Conservation (phyloP, 805 yeast genomes). For the Candida peoriensis region DNA sequence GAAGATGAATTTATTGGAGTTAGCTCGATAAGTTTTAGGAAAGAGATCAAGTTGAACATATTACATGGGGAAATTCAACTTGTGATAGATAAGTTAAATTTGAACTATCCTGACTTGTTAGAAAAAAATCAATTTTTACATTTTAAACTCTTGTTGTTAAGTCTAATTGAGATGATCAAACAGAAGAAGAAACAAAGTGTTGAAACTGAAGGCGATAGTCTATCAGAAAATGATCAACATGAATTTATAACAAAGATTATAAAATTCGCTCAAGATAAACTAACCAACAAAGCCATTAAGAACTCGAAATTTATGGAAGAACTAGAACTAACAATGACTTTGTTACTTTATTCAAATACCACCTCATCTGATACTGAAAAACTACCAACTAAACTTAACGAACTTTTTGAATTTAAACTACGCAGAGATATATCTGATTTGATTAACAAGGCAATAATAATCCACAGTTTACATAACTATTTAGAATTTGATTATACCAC, state of each 20-base stretch:
- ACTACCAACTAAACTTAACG: slow-evolving; percentile 50
- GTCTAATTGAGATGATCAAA: slow-evolving; percentile 77
- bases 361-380: slow-evolving; percentile 14
- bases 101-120: slow-evolving; percentile 57
- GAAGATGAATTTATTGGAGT: slow-evolving; percentile 41
- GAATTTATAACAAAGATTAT: slow-evolving; percentile 50
- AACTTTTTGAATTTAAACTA: slow-evolving; percentile 52
- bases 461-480: slow-evolving; percentile 14
- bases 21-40: slow-evolving; percentile 47
- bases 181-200: slow-evolving; percentile 25
- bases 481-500: slow-evolving; percentile 9
- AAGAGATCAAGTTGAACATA: slow-evolving; percentile 47
- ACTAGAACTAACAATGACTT: slow-evolving; percentile 78
- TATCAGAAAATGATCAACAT: slow-evolving; percentile 32
- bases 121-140: slow-evolving; percentile 62
- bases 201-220: slow-evolving; percentile 18
- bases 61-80: slow-evolving; percentile 54
- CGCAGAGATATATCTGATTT: slow-evolving; percentile 62
- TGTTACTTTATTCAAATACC: slow-evolving; percentile 47
- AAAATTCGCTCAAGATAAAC: slow-evolving; percentile 53
- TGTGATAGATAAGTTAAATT: slow-evolving; percentile 54
- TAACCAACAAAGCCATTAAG: slow-evolving; percentile 56
- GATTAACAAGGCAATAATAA: slow-evolving; percentile 62
- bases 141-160: slow-evolving; percentile 66
- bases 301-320: slow-evolving; percentile 60